Conservation (phyloP, 495 filamentous ascomycete genomes). For the Penicillium atrosanguineum region DNA sequence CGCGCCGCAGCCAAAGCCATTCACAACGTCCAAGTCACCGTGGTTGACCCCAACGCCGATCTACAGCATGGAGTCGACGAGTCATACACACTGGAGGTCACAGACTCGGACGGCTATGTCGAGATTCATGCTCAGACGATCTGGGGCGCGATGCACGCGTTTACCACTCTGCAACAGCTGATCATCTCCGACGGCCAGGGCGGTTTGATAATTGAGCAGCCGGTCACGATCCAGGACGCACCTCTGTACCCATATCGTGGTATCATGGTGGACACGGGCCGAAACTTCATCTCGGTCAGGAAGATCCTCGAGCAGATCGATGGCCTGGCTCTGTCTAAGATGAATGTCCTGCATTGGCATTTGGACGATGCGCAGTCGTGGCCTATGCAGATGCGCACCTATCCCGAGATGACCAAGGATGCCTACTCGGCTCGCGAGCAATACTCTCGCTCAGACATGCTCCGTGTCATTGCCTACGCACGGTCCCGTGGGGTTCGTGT, state of each 20-base stretch:
- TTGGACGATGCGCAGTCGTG: constrained; percentile 51
- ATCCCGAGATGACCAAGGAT: constrained; percentile 54
- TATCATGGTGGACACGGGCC: constrained; percentile 51
- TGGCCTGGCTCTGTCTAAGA: constrained; percentile 51
- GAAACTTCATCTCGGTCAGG: constrained; percentile 46
- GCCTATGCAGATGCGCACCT: constrained; percentile 47
- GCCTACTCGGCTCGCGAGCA: constrained; percentile 50
- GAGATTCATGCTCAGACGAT: constrained; percentile 47
- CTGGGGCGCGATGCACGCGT: constrained; percentile 57
- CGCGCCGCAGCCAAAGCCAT: constrained; percentile 26
- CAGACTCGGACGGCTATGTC: constrained; percentile 29
- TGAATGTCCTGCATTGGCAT: constrained; percentile 55
- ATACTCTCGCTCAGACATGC: constrained; percentile 38
- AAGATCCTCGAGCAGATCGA: constrained; percentile 54
- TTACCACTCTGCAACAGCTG: constrained; percentile 57
- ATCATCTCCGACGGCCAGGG: constrained; percentile 47
- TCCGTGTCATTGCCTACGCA: constrained; percentile 44
- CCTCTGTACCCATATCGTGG: constrained; percentile 50
- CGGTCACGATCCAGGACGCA: constrained; percentile 44
- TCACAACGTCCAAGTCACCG: constrained; percentile 37
- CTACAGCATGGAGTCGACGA: constrained; percentile 56
- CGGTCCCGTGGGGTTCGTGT: constrained; percentile 47
- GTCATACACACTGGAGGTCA: constrained; percentile 53
- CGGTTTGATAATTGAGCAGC: constrained; percentile 48
- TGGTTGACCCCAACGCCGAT: constrained; percentile 39